Base-by-base conservation (phyloP, 495 filamentous ascomycete genomes). In the Penicillium roqueforti region DNA sequence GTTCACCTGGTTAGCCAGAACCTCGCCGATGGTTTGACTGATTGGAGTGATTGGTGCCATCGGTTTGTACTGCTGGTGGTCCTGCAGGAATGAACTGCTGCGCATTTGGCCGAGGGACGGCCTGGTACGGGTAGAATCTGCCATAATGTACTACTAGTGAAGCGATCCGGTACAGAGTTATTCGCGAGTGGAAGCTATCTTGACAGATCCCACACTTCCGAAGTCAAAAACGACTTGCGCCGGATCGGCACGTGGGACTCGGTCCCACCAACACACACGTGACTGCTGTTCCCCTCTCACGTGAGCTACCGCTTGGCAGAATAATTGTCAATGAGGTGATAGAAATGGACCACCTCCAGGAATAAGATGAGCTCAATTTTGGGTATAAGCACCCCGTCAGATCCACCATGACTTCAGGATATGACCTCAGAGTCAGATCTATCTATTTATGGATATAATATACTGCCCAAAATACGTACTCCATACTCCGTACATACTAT, bases 31-130 rank as follows among this genome's bases (percentile, higher is more conserved):
- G 37, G 56, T 76, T 57, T 72, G 71, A 44, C 42, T 74, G 42
- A 72, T 56, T 7, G 64, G 60, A 9, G 49, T 57, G 38, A 67
- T 53, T 9, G 71, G 63, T 9, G 56, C 57, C 26, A 82, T 81
- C 10, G 85, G 80, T 47, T 85, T 87, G 59, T 89, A 89, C 56
- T 89, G 86, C 61, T 88, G 85, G 55, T 88, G 85, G 51, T 88
- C 86, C 44, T 82, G 76, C 32, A 89, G 77, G 68, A 86, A 88
- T 31, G 85, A 88, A 59, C 78, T 79, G 69, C 83, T 85, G 51
- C 83, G 80, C 76, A 87, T 75, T 48, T 74, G 70, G 54, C 69
- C 71, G 29, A 78, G 66, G 10, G 68, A 63, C 11, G 75, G 75
- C 45, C 75, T 72, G 44, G 55, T 68, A 67, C 54, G 63, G 56